Conservation (phyloP, 257 asterid genomes). For the Gardenia jasminoides region DNA sequence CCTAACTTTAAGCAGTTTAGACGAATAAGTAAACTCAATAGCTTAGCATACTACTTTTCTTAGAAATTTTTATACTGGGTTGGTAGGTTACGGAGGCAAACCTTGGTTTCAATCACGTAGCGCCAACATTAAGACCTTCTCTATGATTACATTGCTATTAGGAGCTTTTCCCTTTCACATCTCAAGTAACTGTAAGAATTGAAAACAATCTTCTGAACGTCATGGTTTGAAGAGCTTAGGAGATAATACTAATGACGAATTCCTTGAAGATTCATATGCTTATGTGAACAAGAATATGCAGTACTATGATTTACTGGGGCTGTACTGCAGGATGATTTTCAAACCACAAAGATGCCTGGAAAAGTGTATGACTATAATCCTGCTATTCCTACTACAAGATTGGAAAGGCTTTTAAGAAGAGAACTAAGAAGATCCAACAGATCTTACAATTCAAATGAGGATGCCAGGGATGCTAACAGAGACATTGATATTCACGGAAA, state of each 20-base stretch:
- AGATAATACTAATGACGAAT: not conserved
- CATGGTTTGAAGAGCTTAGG: too few relatives aligned
- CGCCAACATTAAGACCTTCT: not conserved
- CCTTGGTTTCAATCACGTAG: not conserved
- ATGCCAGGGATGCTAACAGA: conserved; percentile 41
- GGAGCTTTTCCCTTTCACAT: not conserved
- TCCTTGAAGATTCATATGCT: not conserved
- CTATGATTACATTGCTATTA: not conserved
- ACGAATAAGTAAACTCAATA: not conserved
- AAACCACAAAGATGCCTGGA: conserved; percentile 56
- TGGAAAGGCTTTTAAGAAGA: conserved; percentile 72
- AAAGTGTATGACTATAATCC: conserved; percentile 55
- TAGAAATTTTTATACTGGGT: too few relatives aligned
- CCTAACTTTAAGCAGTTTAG: not conserved
- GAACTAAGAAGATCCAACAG: conserved; percentile 57
- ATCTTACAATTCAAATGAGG: conserved; percentile 45
- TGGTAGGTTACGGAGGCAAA: not conserved
- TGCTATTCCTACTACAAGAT: conserved; percentile 41
- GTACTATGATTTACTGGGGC: conserved; percentile 18
- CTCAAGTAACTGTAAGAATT: too few relatives aligned
- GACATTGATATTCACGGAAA: conserved; percentile 42
- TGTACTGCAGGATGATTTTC: conserved; percentile 45
- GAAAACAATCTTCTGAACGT: not conserved
- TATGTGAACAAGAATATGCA: not conserved
- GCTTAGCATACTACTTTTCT: not conserved